Percentiles rank a stretch among this genome's conserved stretches.
Evolutionary conservation across 805 yeast species (phyloP).

Genomic region (Starmerella khaoyaiensis): DNA sequence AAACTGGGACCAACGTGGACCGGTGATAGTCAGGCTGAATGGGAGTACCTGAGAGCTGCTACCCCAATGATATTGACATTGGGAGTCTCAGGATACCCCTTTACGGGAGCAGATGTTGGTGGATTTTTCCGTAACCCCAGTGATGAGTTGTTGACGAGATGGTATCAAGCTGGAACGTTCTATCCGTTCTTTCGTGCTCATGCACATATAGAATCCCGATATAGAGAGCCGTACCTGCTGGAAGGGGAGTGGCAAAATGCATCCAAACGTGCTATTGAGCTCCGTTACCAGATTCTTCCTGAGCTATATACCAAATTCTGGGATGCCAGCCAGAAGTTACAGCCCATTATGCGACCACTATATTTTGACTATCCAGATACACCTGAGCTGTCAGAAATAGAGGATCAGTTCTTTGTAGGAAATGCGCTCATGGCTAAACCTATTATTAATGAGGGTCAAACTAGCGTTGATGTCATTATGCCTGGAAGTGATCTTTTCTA

Average conservation of each 20-base stretch:
- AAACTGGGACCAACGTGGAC: constrained; percentile 92
- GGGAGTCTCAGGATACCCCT: constrained; percentile 77
- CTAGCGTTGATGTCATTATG: constrained; percentile 33
- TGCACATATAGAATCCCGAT: constrained; percentile 84
- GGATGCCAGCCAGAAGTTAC: constrained; percentile 45
- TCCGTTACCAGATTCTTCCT: constrained; percentile 70
- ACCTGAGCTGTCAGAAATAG: constrained; percentile 42
- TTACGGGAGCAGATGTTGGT: constrained; percentile 92
- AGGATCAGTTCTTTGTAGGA: constrained; percentile 76
- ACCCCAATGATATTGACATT: constrained; percentile 79
- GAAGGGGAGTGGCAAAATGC: constrained; percentile 2
- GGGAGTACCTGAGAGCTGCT: constrained; percentile 74
- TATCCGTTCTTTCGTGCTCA: constrained; percentile 95
- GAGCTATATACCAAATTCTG: constrained; percentile 67
- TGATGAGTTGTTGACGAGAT: constrained; percentile 65
- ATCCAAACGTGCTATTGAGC: constrained; percentile 42
- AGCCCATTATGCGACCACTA: constrained; percentile 45
- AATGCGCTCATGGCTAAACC: constrained; percentile 63
- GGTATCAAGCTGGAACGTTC: constrained; percentile 95
- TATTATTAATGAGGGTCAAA: constrained; percentile 44
- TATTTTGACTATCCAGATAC: constrained; percentile 27
- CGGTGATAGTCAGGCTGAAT: constrained; percentile 87
- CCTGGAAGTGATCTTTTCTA: constrained; percentile 34
- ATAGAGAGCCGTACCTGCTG: constrained; percentile 86
- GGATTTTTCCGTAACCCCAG: constrained; percentile 91